Evolutionary conservation across 176 grass and related monocot species (phyloP).

Genomic region (Oryza longistaminata): DNA sequence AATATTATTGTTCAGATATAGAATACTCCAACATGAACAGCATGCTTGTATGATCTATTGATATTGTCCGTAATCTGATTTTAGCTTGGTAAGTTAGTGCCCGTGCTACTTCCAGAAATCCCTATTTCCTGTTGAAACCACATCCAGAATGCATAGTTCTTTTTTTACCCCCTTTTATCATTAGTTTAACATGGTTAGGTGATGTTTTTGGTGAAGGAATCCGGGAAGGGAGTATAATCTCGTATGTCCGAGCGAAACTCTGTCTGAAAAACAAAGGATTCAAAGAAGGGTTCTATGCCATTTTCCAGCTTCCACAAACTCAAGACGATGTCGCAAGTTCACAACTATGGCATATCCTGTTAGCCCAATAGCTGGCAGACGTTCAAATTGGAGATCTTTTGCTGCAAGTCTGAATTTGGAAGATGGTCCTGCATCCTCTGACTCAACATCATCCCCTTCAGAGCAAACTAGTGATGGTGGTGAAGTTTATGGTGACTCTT

Average conservation of each 20-base stretch:
- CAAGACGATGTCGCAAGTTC: constrained; percentile 14
- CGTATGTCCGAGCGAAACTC: neutral
- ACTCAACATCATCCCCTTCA: constrained; percentile 27
- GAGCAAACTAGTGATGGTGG: constrained; percentile 36
- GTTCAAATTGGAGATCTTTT: constrained; percentile 46
- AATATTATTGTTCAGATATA: neutral
- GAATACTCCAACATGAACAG: neutral
- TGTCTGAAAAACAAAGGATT: constrained; percentile 22
- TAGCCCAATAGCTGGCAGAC: constrained; percentile 30
- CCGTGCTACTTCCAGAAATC: neutral
- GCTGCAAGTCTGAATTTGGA: constrained; percentile 62
- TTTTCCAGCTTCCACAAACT: constrained; percentile 29
- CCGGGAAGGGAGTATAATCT: constrained; percentile 27
- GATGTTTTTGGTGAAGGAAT: constrained; percentile 20
- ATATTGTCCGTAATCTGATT: neutral
- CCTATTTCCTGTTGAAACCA: neutral
- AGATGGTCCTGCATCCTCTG: constrained; percentile 31
- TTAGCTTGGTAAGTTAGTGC: neutral
- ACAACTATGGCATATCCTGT: constrained; percentile 22
- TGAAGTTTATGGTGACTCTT: constrained; percentile 36
- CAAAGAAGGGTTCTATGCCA: constrained; percentile 30
- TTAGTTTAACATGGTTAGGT: neutral
- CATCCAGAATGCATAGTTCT: neutral
- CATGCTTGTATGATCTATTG: neutral
- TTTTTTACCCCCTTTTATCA: neutral